Percentiles rank a stretch among this genome's conserved stretches.
These are phyloP conservation scores for Plasmodium vivax DNA, from an alignment of 169 alveolate genomes.

Conservation along the genomic window DNA sequence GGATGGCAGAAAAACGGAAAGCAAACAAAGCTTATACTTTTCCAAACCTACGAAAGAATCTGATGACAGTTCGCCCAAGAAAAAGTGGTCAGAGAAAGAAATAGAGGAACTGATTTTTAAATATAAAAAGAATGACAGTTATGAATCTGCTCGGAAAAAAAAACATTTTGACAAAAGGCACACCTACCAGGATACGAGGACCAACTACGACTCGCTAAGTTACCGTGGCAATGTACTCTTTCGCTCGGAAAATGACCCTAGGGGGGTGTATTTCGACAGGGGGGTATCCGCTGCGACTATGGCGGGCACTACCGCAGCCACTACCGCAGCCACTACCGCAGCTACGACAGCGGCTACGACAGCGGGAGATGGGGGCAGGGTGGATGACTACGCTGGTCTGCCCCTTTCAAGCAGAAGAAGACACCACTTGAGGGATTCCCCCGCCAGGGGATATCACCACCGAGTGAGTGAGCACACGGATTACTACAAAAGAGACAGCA, in stretches of 20 bases:
- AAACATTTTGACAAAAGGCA: conserved; percentile 9
- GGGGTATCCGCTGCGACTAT: not conserved
- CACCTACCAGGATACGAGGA: conserved; percentile 4
- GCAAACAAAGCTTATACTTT: not conserved
- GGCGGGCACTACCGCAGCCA: not conserved
- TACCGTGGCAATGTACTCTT: not conserved
- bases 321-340: not conserved
- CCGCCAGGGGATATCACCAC: not conserved
- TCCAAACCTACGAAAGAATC: not conserved
- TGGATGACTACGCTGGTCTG: not conserved
- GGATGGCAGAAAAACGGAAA: not conserved
- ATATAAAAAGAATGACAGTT: conserved; percentile 9
- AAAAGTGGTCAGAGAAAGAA: conserved; percentile 11
- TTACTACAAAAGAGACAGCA: conserved; percentile 11
- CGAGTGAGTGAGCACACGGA: conserved; percentile 18
- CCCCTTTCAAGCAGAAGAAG: not conserved
- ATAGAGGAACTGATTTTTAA: conserved; percentile 19
- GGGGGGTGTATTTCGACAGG: not conserved
- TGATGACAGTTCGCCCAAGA: conserved; percentile 3
- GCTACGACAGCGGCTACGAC: not conserved
- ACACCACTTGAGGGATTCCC: not conserved
- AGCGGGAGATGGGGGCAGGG: not conserved
- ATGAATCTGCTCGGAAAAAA: not conserved
- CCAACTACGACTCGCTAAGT: not conserved
- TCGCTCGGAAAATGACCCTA: not conserved